Conservation (phyloP, 768 basidiomycete species). For the Mycena vulgaris region DNA sequence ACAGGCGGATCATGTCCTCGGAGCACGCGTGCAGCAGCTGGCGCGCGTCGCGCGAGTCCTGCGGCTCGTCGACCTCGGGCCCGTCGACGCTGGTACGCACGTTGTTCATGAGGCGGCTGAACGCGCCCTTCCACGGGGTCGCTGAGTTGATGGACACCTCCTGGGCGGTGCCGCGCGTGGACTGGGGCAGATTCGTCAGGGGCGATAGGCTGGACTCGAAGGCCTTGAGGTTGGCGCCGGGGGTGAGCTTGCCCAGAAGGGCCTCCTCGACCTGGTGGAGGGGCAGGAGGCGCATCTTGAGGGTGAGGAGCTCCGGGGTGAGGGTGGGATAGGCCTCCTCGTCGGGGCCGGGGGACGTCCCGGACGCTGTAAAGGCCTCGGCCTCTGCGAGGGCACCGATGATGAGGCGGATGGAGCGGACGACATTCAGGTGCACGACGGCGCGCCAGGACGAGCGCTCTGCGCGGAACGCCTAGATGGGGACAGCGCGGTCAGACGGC, state of each 20-base stretch:
- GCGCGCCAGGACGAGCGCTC: constrained; percentile 64
- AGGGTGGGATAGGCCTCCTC: constrained; percentile 51
- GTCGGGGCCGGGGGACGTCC: constrained; percentile 24
- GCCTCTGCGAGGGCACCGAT: constrained; percentile 45
- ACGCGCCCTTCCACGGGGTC: constrained; percentile 54
- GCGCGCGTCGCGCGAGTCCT: constrained; percentile 59
- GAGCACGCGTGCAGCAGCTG: constrained; percentile 63
- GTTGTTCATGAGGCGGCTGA: constrained; percentile 49
- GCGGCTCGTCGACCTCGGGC: constrained; percentile 47
- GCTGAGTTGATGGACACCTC: constrained; percentile 56
- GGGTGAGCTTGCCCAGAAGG: constrained; percentile 63
- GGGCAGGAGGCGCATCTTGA: constrained; percentile 66
- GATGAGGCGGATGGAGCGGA: constrained; percentile 63
- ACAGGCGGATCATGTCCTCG: constrained; percentile 67
- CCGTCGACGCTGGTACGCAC: constrained; percentile 47
- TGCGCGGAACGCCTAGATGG: constrained; percentile 56
- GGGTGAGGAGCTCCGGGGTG: constrained; percentile 56
- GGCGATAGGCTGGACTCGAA: constrained; percentile 14
- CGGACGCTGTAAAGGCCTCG: constrained; percentile 32
- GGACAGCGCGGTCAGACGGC: neutral
- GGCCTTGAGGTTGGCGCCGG: constrained; percentile 39
- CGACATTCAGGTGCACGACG: constrained; percentile 66
- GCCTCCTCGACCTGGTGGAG: constrained; percentile 67
- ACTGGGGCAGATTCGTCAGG: constrained; percentile 29
- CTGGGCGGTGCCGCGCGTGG: constrained; percentile 18